phyloP scores from a whole-genome alignment of 2,329 filamentous ascomycete genomes.

The Cadophora malorum region DNA sequence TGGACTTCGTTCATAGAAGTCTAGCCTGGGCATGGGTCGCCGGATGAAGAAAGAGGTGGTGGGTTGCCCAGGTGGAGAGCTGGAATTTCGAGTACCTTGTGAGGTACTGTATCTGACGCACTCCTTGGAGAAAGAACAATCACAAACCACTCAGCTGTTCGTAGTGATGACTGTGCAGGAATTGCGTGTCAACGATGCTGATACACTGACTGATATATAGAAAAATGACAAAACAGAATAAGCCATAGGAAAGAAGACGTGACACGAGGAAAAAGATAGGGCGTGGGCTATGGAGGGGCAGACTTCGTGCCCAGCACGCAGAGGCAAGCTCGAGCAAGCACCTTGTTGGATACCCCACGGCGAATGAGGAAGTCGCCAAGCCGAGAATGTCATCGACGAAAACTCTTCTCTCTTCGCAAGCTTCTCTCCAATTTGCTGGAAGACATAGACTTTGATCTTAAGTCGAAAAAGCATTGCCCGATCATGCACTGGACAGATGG shows the following conservation, averaged over 20 bases:
- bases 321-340: neutral
- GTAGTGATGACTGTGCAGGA: neutral
- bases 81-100: constrained; percentile 10
- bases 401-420: neutral
- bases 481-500: neutral
- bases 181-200: neutral
- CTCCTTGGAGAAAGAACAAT: neutral
- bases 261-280: neutral
- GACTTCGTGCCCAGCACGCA: neutral
- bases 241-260: neutral
- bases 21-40: neutral
- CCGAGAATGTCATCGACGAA: neutral
- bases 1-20: neutral
- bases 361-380: constrained; percentile 1
- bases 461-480: neutral
- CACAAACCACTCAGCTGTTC: constrained; percentile 6
- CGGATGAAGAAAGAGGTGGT: constrained; percentile 13
- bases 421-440: neutral
- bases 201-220: neutral
- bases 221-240: too few relatives aligned
- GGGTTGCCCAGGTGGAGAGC: neutral
- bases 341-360: constrained; percentile 28
- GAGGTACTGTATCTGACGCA: neutral
- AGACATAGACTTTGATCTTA: neutral
- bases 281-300: constrained; percentile 21